A percentile compares a stretch with the other conserved stretches of the same genome.
Conservation (phyloP, 176 grass and related monocot species). For the Aegilops umbellulata region DNA sequence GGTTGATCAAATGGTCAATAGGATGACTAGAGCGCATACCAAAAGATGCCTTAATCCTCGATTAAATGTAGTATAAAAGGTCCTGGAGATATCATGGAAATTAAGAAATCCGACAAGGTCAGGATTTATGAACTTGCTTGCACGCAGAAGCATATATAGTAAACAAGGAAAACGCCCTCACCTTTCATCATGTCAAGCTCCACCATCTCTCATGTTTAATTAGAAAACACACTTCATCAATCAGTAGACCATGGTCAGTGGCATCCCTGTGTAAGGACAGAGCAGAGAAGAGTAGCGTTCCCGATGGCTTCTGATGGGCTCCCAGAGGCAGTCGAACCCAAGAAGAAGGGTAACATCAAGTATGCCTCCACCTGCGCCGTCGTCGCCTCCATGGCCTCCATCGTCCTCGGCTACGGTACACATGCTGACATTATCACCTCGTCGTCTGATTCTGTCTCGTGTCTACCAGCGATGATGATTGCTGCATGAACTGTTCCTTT, state of each 20-base stretch:
- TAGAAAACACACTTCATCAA: neutral
- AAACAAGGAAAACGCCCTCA: neutral
- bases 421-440: neutral
- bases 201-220: neutral
- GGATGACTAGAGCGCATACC: neutral
- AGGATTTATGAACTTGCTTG: conserved; percentile 14
- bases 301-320: neutral
- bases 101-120: neutral
- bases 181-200: neutral
- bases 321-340: neutral
- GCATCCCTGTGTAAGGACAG: neutral
- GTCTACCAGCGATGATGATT: neutral
- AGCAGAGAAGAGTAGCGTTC: neutral
- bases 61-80: neutral
- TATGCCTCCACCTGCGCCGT: conserved; percentile 58
- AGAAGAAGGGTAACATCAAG: conserved; percentile 27
- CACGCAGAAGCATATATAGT: conserved; percentile 6
- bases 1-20: neutral
- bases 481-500: neutral
- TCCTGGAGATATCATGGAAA: neutral
- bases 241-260: neutral
- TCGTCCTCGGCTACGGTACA: conserved; percentile 68
- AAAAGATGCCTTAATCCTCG: neutral
- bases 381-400: conserved; percentile 67
- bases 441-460: neutral